Conservation (phyloP, 2,329 filamentous ascomycete genomes). For the Fusarium camptoceras region DNA sequence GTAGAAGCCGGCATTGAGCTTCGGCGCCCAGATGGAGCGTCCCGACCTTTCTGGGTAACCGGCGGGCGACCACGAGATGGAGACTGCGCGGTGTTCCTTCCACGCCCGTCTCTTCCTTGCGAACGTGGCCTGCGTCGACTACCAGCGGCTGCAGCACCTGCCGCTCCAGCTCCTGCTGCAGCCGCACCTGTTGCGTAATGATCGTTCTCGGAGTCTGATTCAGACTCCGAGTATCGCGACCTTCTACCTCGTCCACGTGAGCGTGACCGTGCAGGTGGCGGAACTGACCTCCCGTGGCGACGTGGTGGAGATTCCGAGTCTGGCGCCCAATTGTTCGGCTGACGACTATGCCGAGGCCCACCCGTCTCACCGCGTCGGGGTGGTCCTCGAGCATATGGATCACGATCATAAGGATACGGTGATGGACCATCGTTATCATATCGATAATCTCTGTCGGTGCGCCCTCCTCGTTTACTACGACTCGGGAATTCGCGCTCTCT, state of each 20-base stretch:
- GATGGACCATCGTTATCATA: conserved; percentile 13
- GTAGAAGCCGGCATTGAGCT: conserved; percentile 51
- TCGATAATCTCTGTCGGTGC: conserved; percentile 23
- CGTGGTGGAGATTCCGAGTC: conserved; percentile 30
- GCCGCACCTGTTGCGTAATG: conserved; percentile 15
- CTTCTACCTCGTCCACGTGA: conserved; percentile 30
- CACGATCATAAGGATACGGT: conserved; percentile 20
- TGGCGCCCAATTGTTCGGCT: conserved; percentile 2
- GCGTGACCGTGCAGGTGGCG: conserved; percentile 27
- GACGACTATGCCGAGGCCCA: conserved; percentile 16
- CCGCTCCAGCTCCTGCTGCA: conserved; percentile 15
- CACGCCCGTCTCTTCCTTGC: conserved; percentile 36
- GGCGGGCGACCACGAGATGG: conserved; percentile 44
- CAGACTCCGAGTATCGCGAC: conserved; percentile 24
- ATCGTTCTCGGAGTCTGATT: conserved; percentile 37
- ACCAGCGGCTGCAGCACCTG: conserved; percentile 14
- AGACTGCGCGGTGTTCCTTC: conserved; percentile 23
- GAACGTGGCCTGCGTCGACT: conserved; percentile 41
- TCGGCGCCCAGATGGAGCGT: conserved; percentile 42
- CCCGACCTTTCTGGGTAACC: conserved; percentile 29
- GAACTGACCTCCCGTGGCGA: conserved; percentile 29
- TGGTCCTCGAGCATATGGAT: conserved; percentile 16
- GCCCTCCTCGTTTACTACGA: conserved; percentile 21
- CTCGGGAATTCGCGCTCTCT: conserved; percentile 25
- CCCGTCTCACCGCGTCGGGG: conserved; percentile 2